Percentiles rank a stretch among this genome's conserved stretches.
These are phyloP conservation scores for Candida xyloterini DNA, from an alignment of 805 yeast species.

Conservation along the genomic window DNA sequence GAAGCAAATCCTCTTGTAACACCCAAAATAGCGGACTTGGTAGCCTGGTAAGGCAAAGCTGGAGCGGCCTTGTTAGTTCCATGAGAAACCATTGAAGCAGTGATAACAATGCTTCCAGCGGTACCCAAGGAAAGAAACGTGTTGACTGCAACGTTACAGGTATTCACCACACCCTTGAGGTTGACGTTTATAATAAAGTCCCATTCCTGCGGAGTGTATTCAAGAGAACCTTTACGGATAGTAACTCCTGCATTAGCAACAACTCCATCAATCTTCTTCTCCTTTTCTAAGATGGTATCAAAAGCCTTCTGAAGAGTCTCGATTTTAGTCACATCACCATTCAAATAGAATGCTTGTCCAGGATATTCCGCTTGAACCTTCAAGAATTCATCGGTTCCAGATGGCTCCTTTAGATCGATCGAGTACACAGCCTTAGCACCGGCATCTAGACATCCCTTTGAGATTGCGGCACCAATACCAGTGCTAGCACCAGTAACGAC, in stretches of 20 bases:
- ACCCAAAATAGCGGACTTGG: conserved; percentile 45
- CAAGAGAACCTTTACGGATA: conserved; percentile 13
- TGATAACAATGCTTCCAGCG: conserved; percentile 44
- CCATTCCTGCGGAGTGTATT: conserved; percentile 17
- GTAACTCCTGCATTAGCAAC: conserved; percentile 17
- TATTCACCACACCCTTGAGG: conserved; percentile 12
- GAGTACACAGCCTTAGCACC: conserved; percentile 15
- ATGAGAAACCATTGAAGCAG: conserved; percentile 51
- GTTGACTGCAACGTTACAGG: conserved; percentile 11
- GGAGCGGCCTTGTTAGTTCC: conserved; percentile 49
- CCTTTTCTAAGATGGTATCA: conserved; percentile 1
- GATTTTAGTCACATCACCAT: conserved; percentile 14
- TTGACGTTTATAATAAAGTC: conserved; percentile 12
- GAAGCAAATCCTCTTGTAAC: conserved; percentile 42
- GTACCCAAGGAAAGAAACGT: conserved; percentile 6
- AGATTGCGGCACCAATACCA: conserved; percentile 17
- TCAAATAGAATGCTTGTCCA: conserved; percentile 7
- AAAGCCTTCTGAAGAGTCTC: conserved; percentile 12
- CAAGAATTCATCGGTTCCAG: conserved; percentile 12
- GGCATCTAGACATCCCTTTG: conserved; percentile 12
- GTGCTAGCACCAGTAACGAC: conserved; percentile 15
- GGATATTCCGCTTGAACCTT: conserved; percentile 11
- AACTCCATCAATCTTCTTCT: conserved; percentile 10
- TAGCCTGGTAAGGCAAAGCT: conserved; percentile 45
- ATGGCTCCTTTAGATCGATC: conserved; percentile 12